Base-by-base conservation (phyloP, 2,329 filamentous ascomycete species). In the Dendrostoma leiphaemia region DNA sequence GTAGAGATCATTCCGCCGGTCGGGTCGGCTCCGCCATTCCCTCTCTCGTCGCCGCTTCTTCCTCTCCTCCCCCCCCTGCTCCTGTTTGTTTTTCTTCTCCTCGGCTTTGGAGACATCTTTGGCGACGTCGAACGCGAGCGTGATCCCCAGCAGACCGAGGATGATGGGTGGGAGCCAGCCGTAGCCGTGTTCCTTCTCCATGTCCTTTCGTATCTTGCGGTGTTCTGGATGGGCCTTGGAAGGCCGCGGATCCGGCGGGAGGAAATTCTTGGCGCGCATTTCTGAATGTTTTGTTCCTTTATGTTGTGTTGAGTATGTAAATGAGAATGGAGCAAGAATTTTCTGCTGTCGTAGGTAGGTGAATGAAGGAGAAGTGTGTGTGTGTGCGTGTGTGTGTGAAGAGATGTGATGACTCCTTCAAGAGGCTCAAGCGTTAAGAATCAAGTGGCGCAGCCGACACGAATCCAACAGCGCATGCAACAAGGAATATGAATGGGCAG, bases 171-270 rank as follows among this genome's bases (percentile, higher is more conserved):
- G 68, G 4, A 64, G 68, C 70, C 73, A 76, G 51, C 70, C 69
- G 62, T 76, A 78, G 29, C 69, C 69, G 55, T 65, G 60, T 28
- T 72, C 61, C 59, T 73, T 71, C 53, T 76, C 73, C 44, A 74
- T 57, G 29, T 70, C 57, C 52, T 77, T 74, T 57, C 70, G 68
- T 23, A 32, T 23, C 17, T 61, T 56, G 13, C 73, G 70, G 46
- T 68, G 63, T n/a, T 72, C 65, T 0, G 70, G 67, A 53, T 76
- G 67, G 1, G 71, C 71, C 17, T 64, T 65, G n/a, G 68, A 70
- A 4, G 74, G 71, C 3, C 71, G 61, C 0, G 65, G 61, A 31
- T 69, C 66, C 1, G 63, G 63, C 2, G 65, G 60, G 44, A 64
- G 45, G 53, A 58, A 43, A 7, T 45, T 43, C 10, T 29, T 43